phyloP scores from a whole-genome alignment of 2,329 filamentous ascomycete species.

The Aaosphaeria arxii region DNA sequence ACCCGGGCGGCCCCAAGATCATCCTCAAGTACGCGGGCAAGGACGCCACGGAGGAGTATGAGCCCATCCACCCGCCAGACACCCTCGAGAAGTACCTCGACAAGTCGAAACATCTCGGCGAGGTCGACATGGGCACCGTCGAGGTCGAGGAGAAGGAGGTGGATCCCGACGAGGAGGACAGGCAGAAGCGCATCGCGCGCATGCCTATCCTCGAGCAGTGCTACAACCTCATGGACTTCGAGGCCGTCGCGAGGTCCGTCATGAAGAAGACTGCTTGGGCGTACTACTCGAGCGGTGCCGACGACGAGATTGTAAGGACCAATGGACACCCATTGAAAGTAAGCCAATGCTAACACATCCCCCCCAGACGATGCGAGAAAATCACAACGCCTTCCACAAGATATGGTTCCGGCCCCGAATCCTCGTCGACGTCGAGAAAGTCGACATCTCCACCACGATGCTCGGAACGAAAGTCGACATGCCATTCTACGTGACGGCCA shows the following conservation, averaged over 20 bases:
- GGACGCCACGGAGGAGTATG: conserved; percentile 48
- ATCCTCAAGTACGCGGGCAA: conserved; percentile 76
- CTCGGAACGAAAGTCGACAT: conserved; percentile 79
- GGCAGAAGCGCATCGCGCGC: conserved; percentile 60
- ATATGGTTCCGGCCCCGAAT: conserved; percentile 94
- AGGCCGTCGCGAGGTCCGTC: conserved; percentile 80
- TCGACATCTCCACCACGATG: conserved; percentile 91
- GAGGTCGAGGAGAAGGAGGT: conserved; percentile 31
- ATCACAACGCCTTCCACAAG: conserved; percentile 93
- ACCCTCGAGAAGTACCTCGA: conserved; percentile 45
- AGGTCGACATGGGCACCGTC: conserved; percentile 36
- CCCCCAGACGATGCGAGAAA: conserved; percentile 81
- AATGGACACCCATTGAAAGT: background rate
- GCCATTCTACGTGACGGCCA: conserved; percentile 95
- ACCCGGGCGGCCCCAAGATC: conserved; percentile 72
- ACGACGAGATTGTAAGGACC: conserved; percentile 73
- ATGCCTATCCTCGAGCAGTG: conserved; percentile 47
- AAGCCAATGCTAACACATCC: background rate
- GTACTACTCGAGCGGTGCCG: conserved; percentile 92
- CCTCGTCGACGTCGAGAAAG: conserved; percentile 81
- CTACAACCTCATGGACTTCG: conserved; percentile 69
- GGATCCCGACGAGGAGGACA: conserved; percentile 66
- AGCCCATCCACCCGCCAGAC: conserved; percentile 51
- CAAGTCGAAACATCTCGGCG: conserved; percentile 39
- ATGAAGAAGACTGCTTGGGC: conserved; percentile 99